Percentiles rank a stretch among this genome's conserved stretches.
These are phyloP conservation scores for Cystobasidium pallidum DNA, from an alignment of 1,284 basidiomycete genomes.

Conservation along the genomic window DNA sequence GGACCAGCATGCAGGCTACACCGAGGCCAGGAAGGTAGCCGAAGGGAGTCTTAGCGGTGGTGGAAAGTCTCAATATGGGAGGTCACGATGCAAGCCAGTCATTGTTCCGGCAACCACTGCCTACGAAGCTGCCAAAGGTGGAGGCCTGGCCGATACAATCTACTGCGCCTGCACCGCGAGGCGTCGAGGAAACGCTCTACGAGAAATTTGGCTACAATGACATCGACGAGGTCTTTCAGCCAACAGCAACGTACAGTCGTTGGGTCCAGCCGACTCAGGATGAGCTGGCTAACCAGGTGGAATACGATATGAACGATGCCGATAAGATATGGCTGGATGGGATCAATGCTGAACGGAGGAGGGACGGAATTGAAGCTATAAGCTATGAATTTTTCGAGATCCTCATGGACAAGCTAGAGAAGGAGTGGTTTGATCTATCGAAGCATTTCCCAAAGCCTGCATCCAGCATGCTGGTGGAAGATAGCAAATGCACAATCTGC, in stretches of 20 bases:
- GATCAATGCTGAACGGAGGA: slow-evolving; percentile 79
- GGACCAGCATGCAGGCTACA: background rate
- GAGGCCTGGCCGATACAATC: slow-evolving; percentile 18
- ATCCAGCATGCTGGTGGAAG: slow-evolving; percentile 80
- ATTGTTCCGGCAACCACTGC: slow-evolving; percentile 22
- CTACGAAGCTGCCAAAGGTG: slow-evolving; percentile 34
- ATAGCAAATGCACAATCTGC: slow-evolving; percentile 93
- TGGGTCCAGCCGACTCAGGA: slow-evolving; percentile 75
- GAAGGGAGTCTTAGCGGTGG: background rate
- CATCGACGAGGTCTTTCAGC: slow-evolving; percentile 31
- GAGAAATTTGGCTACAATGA: slow-evolving; percentile 44
- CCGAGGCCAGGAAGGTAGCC: background rate
- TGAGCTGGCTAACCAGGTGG: slow-evolving; percentile 88
- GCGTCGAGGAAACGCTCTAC: slow-evolving; percentile 27
- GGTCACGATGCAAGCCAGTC: slow-evolving; percentile 14
- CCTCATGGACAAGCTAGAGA: slow-evolving; percentile 95
- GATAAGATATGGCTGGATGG: slow-evolving; percentile 94
- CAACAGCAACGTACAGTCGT: slow-evolving; percentile 39
- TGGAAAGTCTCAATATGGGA: background rate
- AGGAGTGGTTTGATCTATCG: slow-evolving; percentile 97
- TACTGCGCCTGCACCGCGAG: slow-evolving; percentile 15
- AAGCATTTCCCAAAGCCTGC: slow-evolving; percentile 86
- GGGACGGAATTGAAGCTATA: slow-evolving; percentile 73
- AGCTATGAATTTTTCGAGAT: slow-evolving; percentile 91
- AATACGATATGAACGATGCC: slow-evolving; percentile 99